phyloP scores from a whole-genome alignment of 2,329 filamentous ascomycete genomes.

The Aspergillus latus region DNA sequence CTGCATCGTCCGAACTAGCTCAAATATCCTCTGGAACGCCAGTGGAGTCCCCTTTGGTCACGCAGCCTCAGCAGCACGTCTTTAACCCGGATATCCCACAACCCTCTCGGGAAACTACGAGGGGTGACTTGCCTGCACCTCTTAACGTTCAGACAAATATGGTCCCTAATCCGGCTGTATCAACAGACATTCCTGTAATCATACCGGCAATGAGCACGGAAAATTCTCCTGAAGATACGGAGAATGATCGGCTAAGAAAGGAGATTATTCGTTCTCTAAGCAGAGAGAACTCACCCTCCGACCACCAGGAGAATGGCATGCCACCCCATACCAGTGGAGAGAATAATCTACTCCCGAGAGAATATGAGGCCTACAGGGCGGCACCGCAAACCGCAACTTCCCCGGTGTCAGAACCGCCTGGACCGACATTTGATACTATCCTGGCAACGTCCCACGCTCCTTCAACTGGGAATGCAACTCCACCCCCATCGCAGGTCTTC shows the following conservation, averaged over 20 bases:
- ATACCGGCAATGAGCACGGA: constrained; percentile 35
- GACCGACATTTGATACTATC: constrained; percentile 12
- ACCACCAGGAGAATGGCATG: constrained; percentile 26
- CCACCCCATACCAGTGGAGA: constrained; percentile 24
- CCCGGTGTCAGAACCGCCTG: constrained; percentile 19
- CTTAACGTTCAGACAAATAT: constrained; percentile 31
- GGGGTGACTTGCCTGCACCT: constrained; percentile 32
- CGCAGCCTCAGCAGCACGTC: constrained; percentile 5
- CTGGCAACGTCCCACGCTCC: background rate
- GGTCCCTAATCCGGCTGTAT: constrained; percentile 18
- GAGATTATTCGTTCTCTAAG: constrained; percentile 52
- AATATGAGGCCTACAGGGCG: constrained; percentile 42
- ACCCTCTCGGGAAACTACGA: constrained; percentile 3
- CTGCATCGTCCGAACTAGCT: constrained; percentile 46
- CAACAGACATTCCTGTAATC: constrained; percentile 32
- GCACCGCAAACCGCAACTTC: constrained; percentile 23
- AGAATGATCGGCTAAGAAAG: constrained; percentile 46
- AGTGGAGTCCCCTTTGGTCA: constrained; percentile 23
- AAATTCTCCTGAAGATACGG: constrained; percentile 39
- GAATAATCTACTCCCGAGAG: constrained; percentile 36
- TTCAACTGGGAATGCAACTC: background rate
- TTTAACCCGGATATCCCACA: background rate
- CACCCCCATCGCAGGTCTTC: constrained; percentile 13
- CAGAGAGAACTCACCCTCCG: constrained; percentile 36
- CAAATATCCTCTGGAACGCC: constrained; percentile 44